A percentile compares a stretch with the other conserved stretches of the same genome.
phyloP scores from a whole-genome alignment of 345 rosid species.

The Firmiana major region DNA sequence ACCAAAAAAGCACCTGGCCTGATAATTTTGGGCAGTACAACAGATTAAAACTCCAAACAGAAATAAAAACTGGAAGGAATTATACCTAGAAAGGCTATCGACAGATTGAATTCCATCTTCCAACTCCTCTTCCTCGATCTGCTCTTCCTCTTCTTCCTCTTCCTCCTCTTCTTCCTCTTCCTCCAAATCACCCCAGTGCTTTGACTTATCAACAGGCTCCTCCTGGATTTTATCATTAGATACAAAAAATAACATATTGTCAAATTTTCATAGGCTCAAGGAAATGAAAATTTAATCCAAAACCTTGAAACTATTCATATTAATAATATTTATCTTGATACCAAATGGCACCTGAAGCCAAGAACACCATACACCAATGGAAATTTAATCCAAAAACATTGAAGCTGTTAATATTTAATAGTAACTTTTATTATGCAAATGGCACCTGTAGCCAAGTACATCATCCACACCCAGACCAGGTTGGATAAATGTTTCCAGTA shows the following conservation, averaged over 20 bases:
- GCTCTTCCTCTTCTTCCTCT: constrained; percentile 66
- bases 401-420: background rate
- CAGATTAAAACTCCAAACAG: background rate
- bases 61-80: background rate
- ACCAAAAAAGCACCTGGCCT: background rate
- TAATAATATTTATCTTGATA: background rate
- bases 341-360: background rate
- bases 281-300: background rate
- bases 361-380: background rate
- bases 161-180: constrained; percentile 41
- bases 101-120: constrained; percentile 91
- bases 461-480: background rate
- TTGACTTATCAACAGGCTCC: constrained; percentile 95
- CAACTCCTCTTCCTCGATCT: constrained; percentile 84
- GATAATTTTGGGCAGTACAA: background rate
- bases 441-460: background rate
- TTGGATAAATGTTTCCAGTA: background rate
- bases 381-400: background rate
- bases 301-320: background rate
- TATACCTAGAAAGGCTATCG: constrained; percentile 91
- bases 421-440: background rate
- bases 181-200: constrained; percentile 99
- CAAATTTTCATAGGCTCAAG: background rate
- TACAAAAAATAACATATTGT: background rate
- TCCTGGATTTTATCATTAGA: constrained; percentile 46